phyloP scores from a whole-genome alignment of 257 asterid species.

The Solanum clarkiae region DNA sequence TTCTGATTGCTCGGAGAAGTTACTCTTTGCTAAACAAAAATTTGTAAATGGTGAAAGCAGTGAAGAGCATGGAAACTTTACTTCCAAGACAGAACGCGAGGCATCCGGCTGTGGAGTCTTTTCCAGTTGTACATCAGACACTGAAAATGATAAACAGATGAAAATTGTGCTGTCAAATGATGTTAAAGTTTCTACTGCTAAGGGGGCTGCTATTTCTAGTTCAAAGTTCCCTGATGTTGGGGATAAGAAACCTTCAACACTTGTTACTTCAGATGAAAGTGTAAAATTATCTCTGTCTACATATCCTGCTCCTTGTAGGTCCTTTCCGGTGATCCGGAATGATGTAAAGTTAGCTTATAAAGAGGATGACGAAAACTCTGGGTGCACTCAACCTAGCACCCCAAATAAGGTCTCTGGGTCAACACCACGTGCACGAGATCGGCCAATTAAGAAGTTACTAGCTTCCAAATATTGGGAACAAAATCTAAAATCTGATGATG shows the following conservation, averaged over 20 bases:
- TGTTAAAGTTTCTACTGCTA: slow-evolving; percentile 36
- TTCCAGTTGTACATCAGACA: slow-evolving; percentile 36
- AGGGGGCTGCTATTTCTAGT: slow-evolving; percentile 21
- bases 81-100: slow-evolving; percentile 40
- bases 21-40: slow-evolving; percentile 29
- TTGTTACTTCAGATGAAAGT: slow-evolving; percentile 55
- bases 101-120: slow-evolving; percentile 35
- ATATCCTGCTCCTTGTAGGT: slow-evolving; percentile 39
- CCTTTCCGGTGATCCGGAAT: slow-evolving; percentile 34
- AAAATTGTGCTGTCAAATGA: slow-evolving; percentile 32
- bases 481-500: slow-evolving; percentile 36
- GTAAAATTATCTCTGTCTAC: slow-evolving; percentile 35
- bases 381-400: slow-evolving; percentile 46
- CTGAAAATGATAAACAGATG: slow-evolving; percentile 27
- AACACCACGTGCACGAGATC: slow-evolving; percentile 26
- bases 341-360: slow-evolving; percentile 64
- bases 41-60: slow-evolving; percentile 46
- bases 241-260: slow-evolving; percentile 41
- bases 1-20: slow-evolving; percentile 62
- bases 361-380: slow-evolving; percentile 83
- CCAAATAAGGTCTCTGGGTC: slow-evolving; percentile 48
- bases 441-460: slow-evolving; percentile 34
- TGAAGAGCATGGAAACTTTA: slow-evolving; percentile 40
- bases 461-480: slow-evolving; percentile 45
- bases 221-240: slow-evolving; percentile 21